Evolutionary conservation across 108 stramenopile genomes (phyloP).

Genomic region (Parietichytrium sp.): DNA sequence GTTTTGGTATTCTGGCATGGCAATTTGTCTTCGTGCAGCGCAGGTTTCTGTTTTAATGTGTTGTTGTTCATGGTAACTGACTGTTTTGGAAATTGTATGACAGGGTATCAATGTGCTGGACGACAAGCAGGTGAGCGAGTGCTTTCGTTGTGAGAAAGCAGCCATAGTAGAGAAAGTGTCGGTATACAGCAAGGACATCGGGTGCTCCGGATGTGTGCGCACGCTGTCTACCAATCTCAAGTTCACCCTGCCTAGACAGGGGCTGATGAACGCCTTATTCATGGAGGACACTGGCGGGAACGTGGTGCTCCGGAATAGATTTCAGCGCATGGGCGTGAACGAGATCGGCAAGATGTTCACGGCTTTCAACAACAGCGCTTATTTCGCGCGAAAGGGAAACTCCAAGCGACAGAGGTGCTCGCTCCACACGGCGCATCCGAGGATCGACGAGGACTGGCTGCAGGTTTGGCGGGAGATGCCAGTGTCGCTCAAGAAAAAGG

Average conservation of each 20-base stretch:
- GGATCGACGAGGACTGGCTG: conserved; percentile 31
- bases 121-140: not conserved
- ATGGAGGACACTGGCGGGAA: not conserved
- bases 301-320: not conserved
- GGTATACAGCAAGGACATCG: conserved; percentile 10
- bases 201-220: conserved; percentile 34
- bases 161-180: not conserved
- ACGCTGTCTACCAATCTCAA: not conserved
- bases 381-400: not conserved
- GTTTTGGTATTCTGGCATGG: no score
- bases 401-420: not conserved
- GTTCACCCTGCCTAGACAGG: not conserved
- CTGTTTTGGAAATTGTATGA: no score
- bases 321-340: not conserved
- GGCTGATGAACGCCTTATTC: conserved; percentile 24
- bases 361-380: conserved; percentile 29
- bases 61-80: no score
- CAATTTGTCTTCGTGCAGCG: no score
- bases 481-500: not conserved
- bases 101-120: not conserved
- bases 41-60: no score
- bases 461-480: not conserved
- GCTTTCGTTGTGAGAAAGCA: conserved; percentile 1
- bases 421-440: not conserved
- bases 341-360: conserved; percentile 11